A percentile compares a stretch with the other conserved stretches of the same genome.
Conservation (phyloP, 768 basidiomycete species). For the Panaeolus cyanescens region DNA sequence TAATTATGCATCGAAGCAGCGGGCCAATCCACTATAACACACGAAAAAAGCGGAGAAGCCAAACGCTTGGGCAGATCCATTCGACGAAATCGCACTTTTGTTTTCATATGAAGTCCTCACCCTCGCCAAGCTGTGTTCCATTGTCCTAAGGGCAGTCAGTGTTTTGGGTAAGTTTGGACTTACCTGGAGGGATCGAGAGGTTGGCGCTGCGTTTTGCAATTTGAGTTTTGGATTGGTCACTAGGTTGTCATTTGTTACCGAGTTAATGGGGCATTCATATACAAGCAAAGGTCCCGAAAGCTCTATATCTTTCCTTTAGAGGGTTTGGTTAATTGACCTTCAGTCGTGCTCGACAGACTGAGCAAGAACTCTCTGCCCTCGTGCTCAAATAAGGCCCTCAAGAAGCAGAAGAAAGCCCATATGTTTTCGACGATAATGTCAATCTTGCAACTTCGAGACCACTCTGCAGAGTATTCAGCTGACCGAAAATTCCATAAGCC, state of each 20-base stretch:
- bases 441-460: background rate
- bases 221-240: background rate
- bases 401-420: too few relatives aligned
- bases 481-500: conserved; percentile 62
- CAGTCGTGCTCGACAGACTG: background rate
- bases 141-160: background rate
- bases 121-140: background rate
- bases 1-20: background rate
- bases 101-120: background rate
- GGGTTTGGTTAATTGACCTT: background rate
- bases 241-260: background rate
- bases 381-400: conserved; percentile 76
- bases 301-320: background rate
- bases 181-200: background rate
- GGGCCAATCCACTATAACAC: background rate
- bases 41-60: background rate
- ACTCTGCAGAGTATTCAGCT: background rate
- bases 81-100: conserved; percentile 2
- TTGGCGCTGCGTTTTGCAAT: background rate
- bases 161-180: background rate
- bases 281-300: background rate
- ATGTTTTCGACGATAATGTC: too few relatives aligned
- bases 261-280: background rate
- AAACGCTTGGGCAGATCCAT: background rate
- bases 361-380: background rate